Evolutionary conservation across 192 early-diverging fungal species (phyloP).

Genomic region (Linderina pennispora): DNA sequence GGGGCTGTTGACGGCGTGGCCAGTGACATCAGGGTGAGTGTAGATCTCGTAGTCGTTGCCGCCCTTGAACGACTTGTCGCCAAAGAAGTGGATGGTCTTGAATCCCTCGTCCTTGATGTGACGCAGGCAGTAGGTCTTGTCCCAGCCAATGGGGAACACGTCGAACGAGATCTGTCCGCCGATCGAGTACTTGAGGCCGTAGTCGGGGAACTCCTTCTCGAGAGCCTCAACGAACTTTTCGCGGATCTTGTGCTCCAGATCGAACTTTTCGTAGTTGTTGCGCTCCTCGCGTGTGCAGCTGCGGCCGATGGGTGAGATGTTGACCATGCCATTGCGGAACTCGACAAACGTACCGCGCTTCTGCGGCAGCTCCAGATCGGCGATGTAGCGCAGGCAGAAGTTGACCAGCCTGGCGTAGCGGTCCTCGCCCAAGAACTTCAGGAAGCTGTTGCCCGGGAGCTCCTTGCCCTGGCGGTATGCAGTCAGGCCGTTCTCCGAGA

Average conservation of each 20-base stretch:
- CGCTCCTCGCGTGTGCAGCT: conserved; percentile 89
- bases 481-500: conserved; percentile 96
- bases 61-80: conserved; percentile 95
- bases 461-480: conserved; percentile 76
- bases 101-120: conserved; percentile 85
- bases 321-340: conserved; percentile 99
- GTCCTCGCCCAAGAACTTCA: conserved; percentile 87
- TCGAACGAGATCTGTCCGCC: conserved; percentile 99
- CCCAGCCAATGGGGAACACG: conserved; percentile 98
- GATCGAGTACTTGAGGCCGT: conserved; percentile 90
- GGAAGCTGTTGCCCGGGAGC: conserved; percentile 70
- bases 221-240: conserved; percentile 79
- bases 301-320: conserved; percentile 94
- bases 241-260: conserved; percentile 79
- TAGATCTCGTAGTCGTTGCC: conserved; percentile 99
- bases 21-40: conserved; percentile 65
- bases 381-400: conserved; percentile 92
- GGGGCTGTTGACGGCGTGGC: conserved; percentile 82
- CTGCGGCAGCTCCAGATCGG: conserved; percentile 86
- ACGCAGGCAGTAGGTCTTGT: conserved; percentile 97
- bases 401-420: conserved; percentile 86
- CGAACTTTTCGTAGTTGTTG: conserved; percentile 86
- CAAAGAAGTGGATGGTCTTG: conserved; percentile 94
- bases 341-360: conserved; percentile 98
- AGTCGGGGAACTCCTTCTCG: conserved; percentile 78